Conservation (phyloP, 2,329 filamentous ascomycete species). For the Microcera coccophila region DNA sequence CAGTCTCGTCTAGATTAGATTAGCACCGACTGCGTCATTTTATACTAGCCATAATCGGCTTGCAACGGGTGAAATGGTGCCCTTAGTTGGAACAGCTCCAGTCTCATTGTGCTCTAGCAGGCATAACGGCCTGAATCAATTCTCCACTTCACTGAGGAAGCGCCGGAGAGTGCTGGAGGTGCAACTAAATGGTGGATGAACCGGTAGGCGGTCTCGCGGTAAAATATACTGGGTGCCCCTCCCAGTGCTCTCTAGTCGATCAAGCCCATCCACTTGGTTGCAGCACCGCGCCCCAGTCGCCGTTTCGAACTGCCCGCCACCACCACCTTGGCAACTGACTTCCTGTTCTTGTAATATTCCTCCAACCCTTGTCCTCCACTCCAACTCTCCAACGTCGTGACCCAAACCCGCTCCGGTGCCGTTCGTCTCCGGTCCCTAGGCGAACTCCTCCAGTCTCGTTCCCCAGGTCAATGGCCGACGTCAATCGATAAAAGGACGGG, state of each 20-base stretch:
- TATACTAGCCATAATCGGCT: constrained; percentile 3
- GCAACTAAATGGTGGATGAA: background rate
- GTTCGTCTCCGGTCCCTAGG: constrained; percentile 6
- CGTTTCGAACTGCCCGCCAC: constrained; percentile 6
- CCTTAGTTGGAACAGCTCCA: background rate
- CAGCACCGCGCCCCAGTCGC: constrained; percentile 8
- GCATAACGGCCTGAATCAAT: background rate
- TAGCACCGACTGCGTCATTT: constrained; percentile 26
- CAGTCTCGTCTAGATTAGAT: constrained; percentile 18
- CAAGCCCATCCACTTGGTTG: constrained; percentile 10
- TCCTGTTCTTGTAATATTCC: background rate
- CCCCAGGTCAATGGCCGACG: constrained; percentile 53
- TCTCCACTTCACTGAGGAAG: background rate
- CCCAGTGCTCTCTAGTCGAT: background rate
- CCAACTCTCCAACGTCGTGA: constrained; percentile 4
- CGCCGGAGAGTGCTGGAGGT: background rate
- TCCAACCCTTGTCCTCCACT: constrained; percentile 1
- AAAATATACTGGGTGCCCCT: too few species aligned
- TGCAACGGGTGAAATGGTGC: constrained; percentile 1
- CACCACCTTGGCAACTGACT: background rate
- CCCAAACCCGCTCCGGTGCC: constrained; percentile 1
- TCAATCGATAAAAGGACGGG: constrained; percentile 52
- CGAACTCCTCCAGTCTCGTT: constrained; percentile 14
- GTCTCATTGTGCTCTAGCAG: too few species aligned
- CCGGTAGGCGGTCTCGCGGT: background rate